phyloP scores from a whole-genome alignment of 805 yeast species.

The Starmerella roubikii region DNA sequence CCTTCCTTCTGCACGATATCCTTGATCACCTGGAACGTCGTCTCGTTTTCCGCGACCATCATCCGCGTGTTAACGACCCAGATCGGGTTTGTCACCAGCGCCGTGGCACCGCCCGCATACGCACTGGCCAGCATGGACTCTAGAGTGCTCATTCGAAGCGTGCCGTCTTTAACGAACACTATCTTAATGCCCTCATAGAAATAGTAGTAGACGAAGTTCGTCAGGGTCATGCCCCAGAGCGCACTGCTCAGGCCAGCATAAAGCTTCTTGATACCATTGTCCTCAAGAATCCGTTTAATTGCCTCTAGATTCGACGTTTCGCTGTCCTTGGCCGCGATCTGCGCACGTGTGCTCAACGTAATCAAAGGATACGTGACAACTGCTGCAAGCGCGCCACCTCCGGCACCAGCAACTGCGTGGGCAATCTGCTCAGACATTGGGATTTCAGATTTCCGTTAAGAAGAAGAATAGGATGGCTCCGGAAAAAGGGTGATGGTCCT shows the following conservation, averaged over 20 bases:
- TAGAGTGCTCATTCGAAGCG: slow-evolving; percentile 32
- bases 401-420: slow-evolving; percentile 90
- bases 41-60: slow-evolving; percentile 41
- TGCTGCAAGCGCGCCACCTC: slow-evolving; percentile 83
- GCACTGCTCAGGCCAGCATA: slow-evolving; percentile 86
- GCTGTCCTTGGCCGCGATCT: slow-evolving; percentile 35
- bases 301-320: slow-evolving; percentile 27
- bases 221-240: slow-evolving; percentile 66
- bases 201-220: slow-evolving; percentile 82
- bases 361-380: slow-evolving; percentile 80
- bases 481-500: no score
- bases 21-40: slow-evolving; percentile 43
- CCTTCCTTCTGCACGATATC: slow-evolving; percentile 65
- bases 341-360: slow-evolving; percentile 77
- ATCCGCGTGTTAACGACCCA: slow-evolving; percentile 92
- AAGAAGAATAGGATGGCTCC: no score
- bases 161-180: slow-evolving; percentile 20
- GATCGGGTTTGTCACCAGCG: slow-evolving; percentile 73
- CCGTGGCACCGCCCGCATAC: slow-evolving; percentile 76
- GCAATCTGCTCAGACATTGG: slow-evolving; percentile 33
- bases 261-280: slow-evolving; percentile 49
- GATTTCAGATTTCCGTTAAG: no score
- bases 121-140: slow-evolving; percentile 71
- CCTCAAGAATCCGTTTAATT: slow-evolving; percentile 33
- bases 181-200: slow-evolving; percentile 59